Evolutionary conservation across 768 basidiomycete genomes (phyloP), one percentile per base, ranked within the genome.

Genomic region (Suillus placidus): DNA sequence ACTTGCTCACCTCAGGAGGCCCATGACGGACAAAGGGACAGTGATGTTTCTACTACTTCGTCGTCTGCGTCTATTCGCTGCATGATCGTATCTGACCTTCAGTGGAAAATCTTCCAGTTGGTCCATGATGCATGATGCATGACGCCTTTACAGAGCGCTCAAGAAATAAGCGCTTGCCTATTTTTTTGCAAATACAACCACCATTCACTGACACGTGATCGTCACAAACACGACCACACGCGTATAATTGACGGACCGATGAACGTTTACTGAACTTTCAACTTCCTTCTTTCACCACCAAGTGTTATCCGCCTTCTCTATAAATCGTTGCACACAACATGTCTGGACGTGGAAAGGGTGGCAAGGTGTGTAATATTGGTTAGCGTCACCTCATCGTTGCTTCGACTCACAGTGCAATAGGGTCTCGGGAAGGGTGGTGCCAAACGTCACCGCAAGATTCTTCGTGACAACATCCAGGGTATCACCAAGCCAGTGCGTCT

Each of bases 341-440:
- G 82, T 83, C 82, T 71, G 81, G 82, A 72, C 81, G 81, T 52
- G 82, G 82, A 71, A 83, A 83, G 49, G 81, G 82, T 49, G 82
- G 81, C 69, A 82, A 83, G 64, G 88, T 82, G 40, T 81, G 81
- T 73, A 80, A 79, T 79, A 75, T 63, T 37, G 73, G 34, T 16
- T 54, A 20, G n/a, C 52, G 14, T 57, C 10, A 14, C 5, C 14
- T 37, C 30, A 43, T 58, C 34, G n/a, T 9, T 61, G 35, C 20
- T 49, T 18, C 49, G 55, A 49, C 32, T 62, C 20, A 40, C 60
- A 71, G 60, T 72, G 69, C 16, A 18, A 32, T 51, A 57, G 52
- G 18, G 57, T 45, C 88, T 93, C 76, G 92, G 92, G 77, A 78
- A 76, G 72, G 80, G 81, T 68, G 80, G 81, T 66, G 80, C 78